Evolutionary conservation across 164 flowering plant genomes (phyloP), one percentile per base, ranked within the genome.

Genomic region (Liquidambar formosana): DNA sequence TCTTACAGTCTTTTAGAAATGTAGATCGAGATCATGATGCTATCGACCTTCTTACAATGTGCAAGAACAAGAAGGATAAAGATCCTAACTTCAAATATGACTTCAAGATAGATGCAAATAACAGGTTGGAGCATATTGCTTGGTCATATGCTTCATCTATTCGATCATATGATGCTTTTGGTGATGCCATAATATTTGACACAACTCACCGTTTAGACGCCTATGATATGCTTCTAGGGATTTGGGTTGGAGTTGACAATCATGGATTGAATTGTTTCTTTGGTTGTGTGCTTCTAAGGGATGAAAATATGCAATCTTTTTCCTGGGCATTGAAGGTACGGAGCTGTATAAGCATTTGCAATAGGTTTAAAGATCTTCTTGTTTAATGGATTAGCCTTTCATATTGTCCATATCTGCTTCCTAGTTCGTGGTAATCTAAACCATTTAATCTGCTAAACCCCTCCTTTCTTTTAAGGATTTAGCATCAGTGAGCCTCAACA

Each of bases 271-370:
- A 69, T 61, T 86, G 88, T 68, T 84, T 86, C 57, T 92, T 89
- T 71, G 87, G 93, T 43, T 88, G 97, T 73, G 87, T 81, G 63
- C 90, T 92, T 75, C 72, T 89, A 22, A 79, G 85, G 73, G 94
- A 89, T 83, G 97, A 89, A 75, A 89, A 81, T 67, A 56, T 83
- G 71, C 85, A 80, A 57, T 86, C 92, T 21, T 92, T 92, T 78
- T 83, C 91, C 3, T 92, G 95, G 97, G 92, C 91, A 61, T 65
- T 88, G 82, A 88, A 92, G 92, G 93, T 92, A 81, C 69, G 65
- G 57, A 28, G 56, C 47, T 23, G 12, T 5, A 13, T 16, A 12
- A 33, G 19, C 21, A 4, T 26, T 65, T 63, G n/a, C 52, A 8
- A 21, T 43, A 22, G 26, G 28, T 15, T 28, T 61, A 18, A 48